A percentile compares a stretch with the other conserved stretches of the same genome.
phyloP scores from a whole-genome alignment of 164 flowering plant genomes.

The Vitis riparia region DNA sequence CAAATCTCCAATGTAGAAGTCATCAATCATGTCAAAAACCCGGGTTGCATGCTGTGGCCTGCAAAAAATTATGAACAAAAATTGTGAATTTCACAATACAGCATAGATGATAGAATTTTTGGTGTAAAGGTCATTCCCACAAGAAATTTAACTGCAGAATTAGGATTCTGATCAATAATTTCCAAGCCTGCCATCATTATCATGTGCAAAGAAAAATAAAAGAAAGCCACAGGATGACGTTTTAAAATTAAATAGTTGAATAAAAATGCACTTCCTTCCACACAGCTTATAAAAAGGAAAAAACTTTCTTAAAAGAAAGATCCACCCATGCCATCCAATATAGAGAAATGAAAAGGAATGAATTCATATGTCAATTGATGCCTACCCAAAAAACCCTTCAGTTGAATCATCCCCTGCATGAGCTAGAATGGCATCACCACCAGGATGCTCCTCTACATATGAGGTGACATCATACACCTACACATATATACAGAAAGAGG shows the following conservation, averaged over 20 bases:
- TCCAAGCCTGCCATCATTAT: no score
- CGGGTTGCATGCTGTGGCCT: constrained; percentile 98
- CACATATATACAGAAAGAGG: neutral
- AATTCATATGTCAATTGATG: neutral
- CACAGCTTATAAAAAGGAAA: no score
- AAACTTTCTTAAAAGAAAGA: neutral
- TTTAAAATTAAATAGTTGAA: no score
- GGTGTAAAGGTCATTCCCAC: no score
- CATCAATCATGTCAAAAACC: constrained; percentile 93
- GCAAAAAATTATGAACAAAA: constrained; percentile 13
- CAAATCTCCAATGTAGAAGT: constrained; percentile 83
- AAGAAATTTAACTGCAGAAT: no score
- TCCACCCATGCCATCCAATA: no score
- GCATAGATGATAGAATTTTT: neutral
- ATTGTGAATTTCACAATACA: neutral
- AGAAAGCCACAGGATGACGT: no score
- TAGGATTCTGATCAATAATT: no score
- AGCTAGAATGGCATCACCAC: constrained; percentile 88
- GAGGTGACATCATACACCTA: constrained; percentile 94
- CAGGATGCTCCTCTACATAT: constrained; percentile 97
- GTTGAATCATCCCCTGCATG: constrained; percentile 99
- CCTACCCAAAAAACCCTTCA: constrained; percentile 94
- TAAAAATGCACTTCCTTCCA: no score
- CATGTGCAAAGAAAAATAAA: no score
- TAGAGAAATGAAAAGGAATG: neutral